Base-by-base conservation (phyloP, 257 asterid species). In the Dorcoceras hygrometricum region DNA sequence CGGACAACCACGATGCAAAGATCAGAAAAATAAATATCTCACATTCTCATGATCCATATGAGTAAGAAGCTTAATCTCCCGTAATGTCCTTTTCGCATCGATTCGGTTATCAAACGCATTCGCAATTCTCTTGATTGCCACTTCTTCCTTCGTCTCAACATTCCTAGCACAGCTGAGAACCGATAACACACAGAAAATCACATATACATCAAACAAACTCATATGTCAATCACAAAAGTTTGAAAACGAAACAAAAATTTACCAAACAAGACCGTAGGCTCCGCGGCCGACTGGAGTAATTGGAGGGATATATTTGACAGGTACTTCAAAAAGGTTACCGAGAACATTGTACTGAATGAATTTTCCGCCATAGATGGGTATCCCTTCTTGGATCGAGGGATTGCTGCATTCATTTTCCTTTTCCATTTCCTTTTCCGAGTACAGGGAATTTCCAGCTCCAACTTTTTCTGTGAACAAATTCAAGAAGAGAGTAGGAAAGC, bases 21-120 rank as follows among this genome's bases (percentile, higher is more conserved):
- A 10, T 5, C 26, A 19, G 26, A 5, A 10, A 16, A 23, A 57
- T 3, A 19, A 36, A 61, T 4, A 26, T 5, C 89, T 53, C 23
- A 91, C 98, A 74, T 91, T 87, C 61, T 85, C 98, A 68, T 91
- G 96, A 76, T 87, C 96, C 96, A 91, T 89, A 71, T 91, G 98
- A 14, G 90, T 82, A 20, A 91, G 92, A 70, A 91, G 95, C 81
- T 91, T 87, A 75, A 91, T 90, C 65, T 90, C 96, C 8, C 96
- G 90, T 75, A 90, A 81, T 23, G 97, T 90, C 74, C 95, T 74
- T 62, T 85, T 88, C 43, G 95, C 97, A 69, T 90, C 97, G 63
- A 90, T 90, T 59, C 95, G 75, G 68, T 90, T 88, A 73, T 90
- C 96, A 56, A 90, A 90, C 25, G 97, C 96, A 69, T 82, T 90